Conservation (phyloP, 257 asterid genomes). For the Solanum boliviense region DNA sequence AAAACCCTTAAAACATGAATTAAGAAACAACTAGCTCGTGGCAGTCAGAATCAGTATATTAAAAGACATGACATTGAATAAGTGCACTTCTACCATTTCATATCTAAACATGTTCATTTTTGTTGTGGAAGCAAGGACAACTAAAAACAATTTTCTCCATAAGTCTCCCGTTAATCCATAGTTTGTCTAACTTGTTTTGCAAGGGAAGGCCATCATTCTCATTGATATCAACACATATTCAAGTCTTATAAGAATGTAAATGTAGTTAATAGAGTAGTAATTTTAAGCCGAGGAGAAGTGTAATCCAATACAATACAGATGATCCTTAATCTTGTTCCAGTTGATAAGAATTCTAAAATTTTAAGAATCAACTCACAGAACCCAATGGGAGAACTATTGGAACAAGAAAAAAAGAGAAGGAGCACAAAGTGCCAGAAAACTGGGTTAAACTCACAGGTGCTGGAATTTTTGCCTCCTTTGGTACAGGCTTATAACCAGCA, state of each 20-base stretch:
- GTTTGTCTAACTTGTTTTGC: background rate
- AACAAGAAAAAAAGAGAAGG: background rate
- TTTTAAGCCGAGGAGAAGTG: background rate
- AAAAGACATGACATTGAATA: background rate
- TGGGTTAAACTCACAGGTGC: constrained; percentile 61
- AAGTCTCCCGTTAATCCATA: background rate
- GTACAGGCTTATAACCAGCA: constrained; percentile 69
- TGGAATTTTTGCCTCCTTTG: constrained; percentile 68
- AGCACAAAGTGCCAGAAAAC: background rate
- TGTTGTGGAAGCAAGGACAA: background rate
- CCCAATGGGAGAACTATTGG: background rate
- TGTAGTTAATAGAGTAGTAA: background rate
- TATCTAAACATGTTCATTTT: background rate
- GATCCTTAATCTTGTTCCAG: background rate
- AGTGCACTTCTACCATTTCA: background rate
- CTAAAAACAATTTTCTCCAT: background rate
- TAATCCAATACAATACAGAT: background rate
- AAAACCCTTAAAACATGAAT: background rate
- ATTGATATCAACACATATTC: background rate
- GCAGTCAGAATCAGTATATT: background rate
- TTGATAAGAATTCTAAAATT: background rate
- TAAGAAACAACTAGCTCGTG: background rate
- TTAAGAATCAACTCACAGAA: background rate
- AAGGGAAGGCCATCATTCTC: background rate
- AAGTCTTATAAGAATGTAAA: background rate